Conservation (phyloP, 1,139 yeast species). For the Candida smagusa region DNA sequence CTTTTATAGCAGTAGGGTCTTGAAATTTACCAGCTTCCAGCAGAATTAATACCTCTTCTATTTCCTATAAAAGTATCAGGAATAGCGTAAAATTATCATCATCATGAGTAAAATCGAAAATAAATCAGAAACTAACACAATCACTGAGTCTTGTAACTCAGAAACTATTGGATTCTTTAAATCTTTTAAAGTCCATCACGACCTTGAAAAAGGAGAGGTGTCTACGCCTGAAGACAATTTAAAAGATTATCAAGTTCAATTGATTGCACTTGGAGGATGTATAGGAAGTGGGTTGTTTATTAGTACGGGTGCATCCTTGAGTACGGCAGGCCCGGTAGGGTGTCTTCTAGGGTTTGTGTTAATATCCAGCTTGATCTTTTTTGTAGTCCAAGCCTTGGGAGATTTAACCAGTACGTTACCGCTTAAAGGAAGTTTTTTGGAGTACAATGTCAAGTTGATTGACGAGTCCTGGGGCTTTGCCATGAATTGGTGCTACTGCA, state of each 20-base stretch:
- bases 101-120: neutral
- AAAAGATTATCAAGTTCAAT: conserved; percentile 13
- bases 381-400: conserved; percentile 20
- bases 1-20: too few species aligned
- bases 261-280: conserved; percentile 42
- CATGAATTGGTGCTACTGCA: conserved; percentile 23
- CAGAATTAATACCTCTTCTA: too few species aligned
- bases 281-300: conserved; percentile 43
- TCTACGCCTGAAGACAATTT: conserved; percentile 12
- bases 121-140: neutral
- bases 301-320: conserved; percentile 21
- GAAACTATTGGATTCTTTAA: conserved; percentile 2
- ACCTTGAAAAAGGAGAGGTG: conserved; percentile 7
- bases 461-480: conserved; percentile 25
- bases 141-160: neutral
- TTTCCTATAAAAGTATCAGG: too few species aligned
- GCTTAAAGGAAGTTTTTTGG: conserved; percentile 20
- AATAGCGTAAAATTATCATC: neutral
- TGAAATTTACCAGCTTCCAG: too few species aligned
- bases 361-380: conserved; percentile 19
- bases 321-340: conserved; percentile 20
- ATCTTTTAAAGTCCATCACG: conserved; percentile 8
- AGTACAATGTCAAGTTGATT: conserved; percentile 20
- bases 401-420: conserved; percentile 20
- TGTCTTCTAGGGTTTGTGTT: conserved; percentile 21